Evolutionary conservation across 352 stramenopile species (phyloP), one percentile per base, ranked within the genome.

Genomic region (Globisporangium barbulae): DNA sequence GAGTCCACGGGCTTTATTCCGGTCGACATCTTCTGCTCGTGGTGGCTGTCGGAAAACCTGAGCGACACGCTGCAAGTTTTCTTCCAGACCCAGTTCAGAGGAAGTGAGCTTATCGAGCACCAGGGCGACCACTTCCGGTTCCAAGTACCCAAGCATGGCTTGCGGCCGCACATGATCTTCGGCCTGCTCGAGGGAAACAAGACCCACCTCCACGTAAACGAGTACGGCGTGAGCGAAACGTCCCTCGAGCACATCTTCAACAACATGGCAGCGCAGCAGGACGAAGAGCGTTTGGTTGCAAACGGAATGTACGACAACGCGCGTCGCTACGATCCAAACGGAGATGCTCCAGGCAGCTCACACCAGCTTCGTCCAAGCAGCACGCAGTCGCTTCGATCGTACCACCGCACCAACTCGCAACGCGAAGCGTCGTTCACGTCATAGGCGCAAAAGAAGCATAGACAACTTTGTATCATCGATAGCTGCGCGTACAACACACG

Each of bases 241-340:
- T 96, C 90, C 28, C 75, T 98, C 22, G 93, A 98, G 70, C 81
- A 96, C 65, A 95, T 98, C 63, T 98, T 98, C 81, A 97, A 97
- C 70, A 76, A 78, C 66, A 96, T 98, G 79, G 93, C 91, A 2
- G 74, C 72, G 9, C 71, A 94, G 53, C 86, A 97, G 71, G 75
- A 78, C 39, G 76, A 86, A 56, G 79, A 87, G 57, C 71, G 65
- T 3, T 44, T 83, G 48, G 67, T 75, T 28, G 73, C 65, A n/a
- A 82, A 81, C 52, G 71, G 68, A 17, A 68, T 59, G 58, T 83
- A 84, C 64, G 57, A 31, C 9, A 25, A 28, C 12, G 45, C 55
- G 2, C 30, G 50, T 17, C 19, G 35, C 21, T 56, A 25, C 17
- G 44, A 21, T 37, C 35, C 15, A 5, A 15, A 53, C n/a, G 56